Evolutionary conservation across 257 asterid genomes (phyloP).

Genomic region (Solanum bukasovii): DNA sequence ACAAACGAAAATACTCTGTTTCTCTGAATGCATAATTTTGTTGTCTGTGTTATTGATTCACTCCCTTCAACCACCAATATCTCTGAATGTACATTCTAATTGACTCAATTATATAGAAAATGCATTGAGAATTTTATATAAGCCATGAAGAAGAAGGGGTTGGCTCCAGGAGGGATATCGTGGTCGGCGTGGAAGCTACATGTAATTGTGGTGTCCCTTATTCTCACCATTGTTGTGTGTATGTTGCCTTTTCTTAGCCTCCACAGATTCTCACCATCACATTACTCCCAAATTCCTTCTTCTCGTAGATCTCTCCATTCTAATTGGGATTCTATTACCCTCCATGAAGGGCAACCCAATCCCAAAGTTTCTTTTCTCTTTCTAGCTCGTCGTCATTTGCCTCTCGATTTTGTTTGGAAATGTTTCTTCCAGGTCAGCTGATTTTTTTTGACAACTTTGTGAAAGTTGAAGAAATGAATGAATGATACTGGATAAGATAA

Average conservation of each 20-base stretch:
- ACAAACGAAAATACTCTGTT: neutral
- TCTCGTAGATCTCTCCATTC: constrained; percentile 24
- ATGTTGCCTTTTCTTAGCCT: constrained; percentile 48
- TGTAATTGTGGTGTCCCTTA: constrained; percentile 29
- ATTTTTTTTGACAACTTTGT: neutral
- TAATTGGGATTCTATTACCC: neutral
- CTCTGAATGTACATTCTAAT: neutral
- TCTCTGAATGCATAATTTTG: neutral
- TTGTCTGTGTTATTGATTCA: neutral
- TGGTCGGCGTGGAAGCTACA: constrained; percentile 34
- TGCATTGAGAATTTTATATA: neutral
- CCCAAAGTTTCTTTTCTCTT: constrained; percentile 74
- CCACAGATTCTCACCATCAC: constrained; percentile 34
- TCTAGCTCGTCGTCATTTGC: constrained; percentile 56
- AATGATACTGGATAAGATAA: neutral
- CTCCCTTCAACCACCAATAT: neutral
- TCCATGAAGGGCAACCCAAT: constrained; percentile 17
- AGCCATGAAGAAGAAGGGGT: neutral
- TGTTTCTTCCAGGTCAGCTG: constrained; percentile 68
- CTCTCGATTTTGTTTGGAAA: constrained; percentile 93
- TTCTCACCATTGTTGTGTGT: constrained; percentile 21
- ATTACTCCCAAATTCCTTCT: neutral
- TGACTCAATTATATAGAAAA: neutral
- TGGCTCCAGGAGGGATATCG: constrained; percentile 1
- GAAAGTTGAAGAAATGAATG: neutral